Conservation (phyloP, 257 asterid genomes). For the Agastache rugosa region DNA sequence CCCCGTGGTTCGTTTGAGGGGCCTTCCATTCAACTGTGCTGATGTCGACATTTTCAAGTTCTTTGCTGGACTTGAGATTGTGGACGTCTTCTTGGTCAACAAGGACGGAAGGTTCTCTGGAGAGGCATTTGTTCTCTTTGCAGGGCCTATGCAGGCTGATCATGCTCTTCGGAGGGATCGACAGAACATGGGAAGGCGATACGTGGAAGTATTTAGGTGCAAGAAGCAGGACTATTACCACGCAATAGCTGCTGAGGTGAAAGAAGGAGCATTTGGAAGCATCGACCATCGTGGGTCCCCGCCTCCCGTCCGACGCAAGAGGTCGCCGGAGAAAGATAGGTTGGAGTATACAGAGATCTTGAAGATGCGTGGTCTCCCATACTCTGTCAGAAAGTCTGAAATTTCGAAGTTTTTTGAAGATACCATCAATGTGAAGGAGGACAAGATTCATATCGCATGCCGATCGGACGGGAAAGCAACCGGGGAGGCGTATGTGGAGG, state of each 20-base stretch:
- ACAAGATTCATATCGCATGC: conserved; percentile 69
- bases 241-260: conserved; percentile 90
- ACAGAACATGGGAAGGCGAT: conserved; percentile 93
- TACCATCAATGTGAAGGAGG: conserved; percentile 54
- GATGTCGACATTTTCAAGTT: conserved; percentile 80
- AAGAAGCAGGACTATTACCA: conserved; percentile 87
- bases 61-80: conserved; percentile 86
- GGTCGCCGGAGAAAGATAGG: conserved; percentile 77
- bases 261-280: conserved; percentile 58
- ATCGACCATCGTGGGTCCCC: conserved; percentile 53
- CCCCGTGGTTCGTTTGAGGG: conserved; percentile 91
- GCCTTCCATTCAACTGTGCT: conserved; percentile 89
- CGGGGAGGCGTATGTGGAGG: conserved; percentile 91
- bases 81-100: conserved; percentile 82
- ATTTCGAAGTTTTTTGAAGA: conserved; percentile 78
- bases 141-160: conserved; percentile 83
- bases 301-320: conserved; percentile 69
- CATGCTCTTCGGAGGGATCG: conserved; percentile 83
- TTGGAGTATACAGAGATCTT: conserved; percentile 83
- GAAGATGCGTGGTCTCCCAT: conserved; percentile 93
- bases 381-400: conserved; percentile 70
- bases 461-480: conserved; percentile 91
- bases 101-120: conserved; percentile 87
- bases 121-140: conserved; percentile 88
- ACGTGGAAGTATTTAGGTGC: conserved; percentile 96